A percentile compares a stretch with the other conserved stretches of the same genome.
These are phyloP conservation scores for Porcisia hertigi DNA, from an alignment of 208 protist genomes.

Conservation along the genomic window DNA sequence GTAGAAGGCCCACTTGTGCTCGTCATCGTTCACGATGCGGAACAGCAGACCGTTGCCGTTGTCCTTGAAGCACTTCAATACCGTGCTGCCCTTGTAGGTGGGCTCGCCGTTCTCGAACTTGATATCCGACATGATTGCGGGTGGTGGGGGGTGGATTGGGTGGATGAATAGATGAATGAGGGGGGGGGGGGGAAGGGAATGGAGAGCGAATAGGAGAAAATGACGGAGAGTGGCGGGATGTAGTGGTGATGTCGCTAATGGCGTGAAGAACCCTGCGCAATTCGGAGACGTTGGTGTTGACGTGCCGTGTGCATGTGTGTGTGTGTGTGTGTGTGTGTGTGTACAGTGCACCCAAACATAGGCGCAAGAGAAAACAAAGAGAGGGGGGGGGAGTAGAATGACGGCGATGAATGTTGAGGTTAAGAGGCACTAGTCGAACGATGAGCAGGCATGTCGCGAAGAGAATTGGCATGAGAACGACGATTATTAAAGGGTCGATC, in stretches of 20 bases:
- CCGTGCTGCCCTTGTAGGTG: slow-evolving; percentile 47
- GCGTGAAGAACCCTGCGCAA: neutral
- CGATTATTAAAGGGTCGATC: too few relatives aligned
- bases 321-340: slow-evolving; percentile 20
- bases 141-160: neutral
- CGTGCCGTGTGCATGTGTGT: slow-evolving; percentile 6
- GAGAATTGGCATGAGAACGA: too few relatives aligned
- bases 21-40: slow-evolving; percentile 75
- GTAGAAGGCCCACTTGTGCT: slow-evolving; percentile 86
- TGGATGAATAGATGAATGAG: neutral
- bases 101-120: slow-evolving; percentile 72
- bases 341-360: neutral
- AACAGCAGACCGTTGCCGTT: slow-evolving; percentile 86
- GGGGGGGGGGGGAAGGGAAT: neutral
- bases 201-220: neutral
- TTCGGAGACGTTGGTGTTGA: neutral
- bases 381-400: neutral
- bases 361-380: neutral
- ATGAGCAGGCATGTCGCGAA: neutral
- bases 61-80: slow-evolving; percentile 80
- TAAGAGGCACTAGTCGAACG: neutral
- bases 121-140: slow-evolving; percentile 44
- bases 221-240: neutral
- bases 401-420: neutral
- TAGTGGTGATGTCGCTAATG: neutral